Evolutionary conservation across 352 stramenopile species (phyloP).

Genomic region (Phytopythium vexans): DNA sequence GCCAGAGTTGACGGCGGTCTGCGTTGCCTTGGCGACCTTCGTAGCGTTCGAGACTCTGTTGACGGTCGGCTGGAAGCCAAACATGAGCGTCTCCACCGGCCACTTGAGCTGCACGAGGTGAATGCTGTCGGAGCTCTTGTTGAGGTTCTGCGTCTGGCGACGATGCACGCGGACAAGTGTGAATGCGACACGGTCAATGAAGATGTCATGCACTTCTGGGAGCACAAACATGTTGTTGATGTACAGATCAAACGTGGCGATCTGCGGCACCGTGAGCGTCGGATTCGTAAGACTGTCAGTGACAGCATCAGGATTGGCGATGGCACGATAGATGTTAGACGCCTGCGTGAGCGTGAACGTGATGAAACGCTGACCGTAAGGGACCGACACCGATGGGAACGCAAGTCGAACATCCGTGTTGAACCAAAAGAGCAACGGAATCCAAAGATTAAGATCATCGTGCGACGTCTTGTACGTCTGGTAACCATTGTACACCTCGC

Average conservation of each 20-base stretch:
- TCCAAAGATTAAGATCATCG: constrained; percentile 9
- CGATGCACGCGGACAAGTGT: constrained; percentile 10
- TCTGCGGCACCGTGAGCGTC: constrained; percentile 5
- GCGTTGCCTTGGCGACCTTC: too few species aligned
- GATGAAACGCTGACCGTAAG: constrained; percentile 13
- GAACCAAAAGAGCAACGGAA: constrained; percentile 10
- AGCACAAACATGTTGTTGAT: constrained; percentile 11
- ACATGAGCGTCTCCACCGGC: constrained; percentile 10
- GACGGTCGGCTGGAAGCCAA: constrained; percentile 10
- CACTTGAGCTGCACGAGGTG: constrained; percentile 13
- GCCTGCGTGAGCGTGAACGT: too few species aligned
- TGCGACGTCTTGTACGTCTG: constrained; percentile 9
- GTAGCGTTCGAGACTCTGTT: constrained; percentile 5
- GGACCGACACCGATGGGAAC: constrained; percentile 9
- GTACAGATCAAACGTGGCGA: too few species aligned
- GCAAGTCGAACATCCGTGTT: constrained; percentile 10
- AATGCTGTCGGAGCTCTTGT: constrained; percentile 11
- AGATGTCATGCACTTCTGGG: constrained; percentile 12
- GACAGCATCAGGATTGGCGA: too few species aligned
- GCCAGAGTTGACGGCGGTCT: too few species aligned
- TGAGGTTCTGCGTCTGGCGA: constrained; percentile 11
- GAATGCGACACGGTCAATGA: constrained; percentile 13
- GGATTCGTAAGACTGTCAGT: too few species aligned
- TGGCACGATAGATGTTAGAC: too few species aligned
- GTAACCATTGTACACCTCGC: constrained; percentile 6